Base-by-base conservation (phyloP, 164 flowering plant species). In the Litsea cubeba region DNA sequence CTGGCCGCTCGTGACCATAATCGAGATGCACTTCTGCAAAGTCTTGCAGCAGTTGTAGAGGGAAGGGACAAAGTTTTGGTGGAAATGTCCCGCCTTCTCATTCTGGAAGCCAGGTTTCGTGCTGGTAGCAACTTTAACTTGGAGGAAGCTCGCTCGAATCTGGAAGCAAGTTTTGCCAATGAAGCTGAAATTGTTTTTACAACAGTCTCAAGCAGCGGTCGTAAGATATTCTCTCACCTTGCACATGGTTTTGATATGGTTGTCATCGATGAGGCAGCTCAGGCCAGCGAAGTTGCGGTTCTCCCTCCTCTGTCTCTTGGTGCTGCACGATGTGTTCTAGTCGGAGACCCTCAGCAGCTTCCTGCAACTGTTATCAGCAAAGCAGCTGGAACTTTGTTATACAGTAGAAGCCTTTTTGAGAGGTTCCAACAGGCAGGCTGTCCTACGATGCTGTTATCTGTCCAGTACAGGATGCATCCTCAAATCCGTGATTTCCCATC, bases 291-390 rank as follows among this genome's bases (percentile, higher is more conserved):
- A 85, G 94, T 90, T 25, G 97, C 82, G 14, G 78, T 93, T 76
- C 93, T 95, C 70, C 99, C 98, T 74, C 98, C 99, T 11, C 93
- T 95, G 54, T 70, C 97, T 74, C 93, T 93, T 62, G 96, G 99
- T 75, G 98, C 98, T 32, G 92, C 98, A 20, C 85, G 98, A 1
- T 95, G 98, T 85, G 99, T 95, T 78, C 98, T 95, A 81, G 99
- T 95, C 67, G 99, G 98, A 65, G 99, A 95, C 82, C 99, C 98
- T 7, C 99, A 95, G 84, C 99, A 95, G 83, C 99, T 95, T 77
- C 98, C 99, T 58, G 98, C 99, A 26, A 95, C 99, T 65, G 97
- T 93, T 35, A 95, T 95, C 49, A 95, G 99, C 87, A 90, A 91
- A 81, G 97, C 98, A 32, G 98, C 99, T 74, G 96, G 98, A 58